phyloP scores from a whole-genome alignment of 75 land plant genomes.

The Selaginella moellendorffii region DNA sequence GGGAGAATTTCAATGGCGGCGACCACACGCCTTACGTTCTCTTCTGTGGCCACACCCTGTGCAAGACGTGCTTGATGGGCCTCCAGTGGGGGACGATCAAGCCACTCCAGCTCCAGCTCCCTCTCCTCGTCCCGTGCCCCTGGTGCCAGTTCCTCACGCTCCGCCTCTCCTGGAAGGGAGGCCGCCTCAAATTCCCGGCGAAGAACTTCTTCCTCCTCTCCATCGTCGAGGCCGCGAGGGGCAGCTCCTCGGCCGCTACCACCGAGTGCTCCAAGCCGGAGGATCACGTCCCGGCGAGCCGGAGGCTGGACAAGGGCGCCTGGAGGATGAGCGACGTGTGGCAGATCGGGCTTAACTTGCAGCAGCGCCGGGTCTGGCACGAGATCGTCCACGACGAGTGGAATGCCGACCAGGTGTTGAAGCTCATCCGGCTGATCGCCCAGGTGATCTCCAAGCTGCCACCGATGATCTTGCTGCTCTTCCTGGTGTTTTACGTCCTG shows the following conservation, averaged over 20 bases:
- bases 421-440: constrained; percentile 26
- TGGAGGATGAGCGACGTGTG: not conserved
- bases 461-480: constrained; percentile 40
- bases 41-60: constrained; percentile 97
- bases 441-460: constrained; percentile 54
- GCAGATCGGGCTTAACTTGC: not conserved
- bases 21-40: constrained; percentile 83
- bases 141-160: constrained; percentile 86
- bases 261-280: not conserved
- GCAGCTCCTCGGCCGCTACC: no score
- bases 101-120: constrained; percentile 69
- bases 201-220: constrained; percentile 91
- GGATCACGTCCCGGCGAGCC: not conserved
- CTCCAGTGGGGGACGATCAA: constrained; percentile 82
- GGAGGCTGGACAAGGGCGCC: not conserved
- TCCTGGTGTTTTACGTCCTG: constrained; percentile 44
- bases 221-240: constrained; percentile 75
- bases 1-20: constrained; percentile 79
- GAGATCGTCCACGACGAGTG: not conserved
- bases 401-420: constrained; percentile 10
- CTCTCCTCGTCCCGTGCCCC: constrained; percentile 84
- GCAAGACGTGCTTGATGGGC: constrained; percentile 72
- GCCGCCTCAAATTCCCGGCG: constrained; percentile 67
- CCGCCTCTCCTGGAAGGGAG: constrained; percentile 78
- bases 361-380: not conserved